A percentile compares a stretch with the other conserved stretches of the same genome.
Evolutionary conservation across 2,329 filamentous ascomycete genomes (phyloP).

Genomic region (Fragosphaeria purpurea): DNA sequence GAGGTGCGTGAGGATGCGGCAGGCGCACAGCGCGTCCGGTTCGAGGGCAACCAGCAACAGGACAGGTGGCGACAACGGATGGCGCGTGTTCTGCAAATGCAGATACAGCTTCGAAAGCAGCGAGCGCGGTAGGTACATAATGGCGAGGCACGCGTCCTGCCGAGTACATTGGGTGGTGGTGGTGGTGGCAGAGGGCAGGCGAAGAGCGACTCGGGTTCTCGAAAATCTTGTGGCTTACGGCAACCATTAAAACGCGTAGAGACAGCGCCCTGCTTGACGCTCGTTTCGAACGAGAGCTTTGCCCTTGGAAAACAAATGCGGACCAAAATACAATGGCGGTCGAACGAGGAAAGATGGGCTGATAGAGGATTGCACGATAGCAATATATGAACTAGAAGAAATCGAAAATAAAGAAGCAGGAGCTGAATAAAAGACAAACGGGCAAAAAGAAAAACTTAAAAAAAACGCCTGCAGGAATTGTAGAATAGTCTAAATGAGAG

Average conservation of each 20-base stretch:
- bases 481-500: too few species aligned
- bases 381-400: too few species aligned
- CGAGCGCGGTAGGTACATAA: constrained; percentile 89
- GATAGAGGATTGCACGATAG: too few species aligned
- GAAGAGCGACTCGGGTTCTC: too few species aligned
- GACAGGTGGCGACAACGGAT: constrained; percentile 84
- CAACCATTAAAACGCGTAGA: constrained; percentile 20
- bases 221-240: too few species aligned
- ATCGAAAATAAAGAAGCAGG: too few species aligned
- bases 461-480: too few species aligned
- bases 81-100: constrained; percentile 75
- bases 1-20: constrained; percentile 85
- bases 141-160: neutral
- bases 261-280: neutral
- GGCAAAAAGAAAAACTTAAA: neutral
- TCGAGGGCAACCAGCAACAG: constrained; percentile 88
- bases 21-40: constrained; percentile 89
- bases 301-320: too few species aligned
- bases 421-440: neutral
- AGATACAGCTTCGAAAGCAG: constrained; percentile 86
- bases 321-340: too few species aligned
- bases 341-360: too few species aligned
- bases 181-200: neutral
- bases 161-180: neutral
- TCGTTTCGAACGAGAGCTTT: too few species aligned